Percentiles rank a stretch among this genome's conserved stretches.
Evolutionary conservation across 2,329 filamentous ascomycete genomes (phyloP).

Genomic region (Didymella glomerata): DNA sequence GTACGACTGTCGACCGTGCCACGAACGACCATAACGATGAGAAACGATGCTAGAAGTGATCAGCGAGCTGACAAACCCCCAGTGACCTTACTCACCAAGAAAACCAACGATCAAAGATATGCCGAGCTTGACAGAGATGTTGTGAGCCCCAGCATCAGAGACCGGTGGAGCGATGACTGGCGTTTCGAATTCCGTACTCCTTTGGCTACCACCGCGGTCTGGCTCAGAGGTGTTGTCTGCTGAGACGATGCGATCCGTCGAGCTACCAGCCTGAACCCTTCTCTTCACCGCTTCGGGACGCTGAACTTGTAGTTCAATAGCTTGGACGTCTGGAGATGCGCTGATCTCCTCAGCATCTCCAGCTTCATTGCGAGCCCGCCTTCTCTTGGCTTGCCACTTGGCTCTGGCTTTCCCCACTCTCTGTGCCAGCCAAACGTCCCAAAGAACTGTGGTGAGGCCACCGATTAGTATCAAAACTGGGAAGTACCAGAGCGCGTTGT

Average conservation of each 20-base stretch:
- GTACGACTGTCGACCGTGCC: slow-evolving; percentile 52
- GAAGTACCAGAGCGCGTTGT: slow-evolving; percentile 79
- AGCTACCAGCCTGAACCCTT: slow-evolving; percentile 29
- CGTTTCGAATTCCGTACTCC: slow-evolving; percentile 8
- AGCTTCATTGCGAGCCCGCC: slow-evolving; percentile 27
- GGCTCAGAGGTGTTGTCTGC: slow-evolving; percentile 16
- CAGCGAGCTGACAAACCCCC: background rate
- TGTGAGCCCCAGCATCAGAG: slow-evolving; percentile 43
- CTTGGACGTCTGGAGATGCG: slow-evolving; percentile 23
- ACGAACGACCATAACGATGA: slow-evolving; percentile 62
- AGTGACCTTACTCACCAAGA: slow-evolving; percentile 51
- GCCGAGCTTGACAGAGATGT: slow-evolving; percentile 51
- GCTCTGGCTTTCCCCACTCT: slow-evolving; percentile 46
- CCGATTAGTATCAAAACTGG: slow-evolving; percentile 68
- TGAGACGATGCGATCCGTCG: slow-evolving; percentile 28
- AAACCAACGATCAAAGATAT: slow-evolving; percentile 56
- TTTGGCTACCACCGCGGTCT: slow-evolving; percentile 14
- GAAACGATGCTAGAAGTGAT: slow-evolving; percentile 58
- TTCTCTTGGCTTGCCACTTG: slow-evolving; percentile 29
- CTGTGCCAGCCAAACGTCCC: slow-evolving; percentile 64
- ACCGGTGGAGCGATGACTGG: slow-evolving; percentile 3
- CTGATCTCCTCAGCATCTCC: slow-evolving; percentile 35
- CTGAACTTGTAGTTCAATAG: slow-evolving; percentile 16
- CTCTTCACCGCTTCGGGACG: slow-evolving; percentile 35
- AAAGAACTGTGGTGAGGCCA: slow-evolving; percentile 62